These are phyloP conservation scores for Mucor irregularis DNA, from an alignment of 371 early-diverging fungal species.

Conservation along the genomic window DNA sequence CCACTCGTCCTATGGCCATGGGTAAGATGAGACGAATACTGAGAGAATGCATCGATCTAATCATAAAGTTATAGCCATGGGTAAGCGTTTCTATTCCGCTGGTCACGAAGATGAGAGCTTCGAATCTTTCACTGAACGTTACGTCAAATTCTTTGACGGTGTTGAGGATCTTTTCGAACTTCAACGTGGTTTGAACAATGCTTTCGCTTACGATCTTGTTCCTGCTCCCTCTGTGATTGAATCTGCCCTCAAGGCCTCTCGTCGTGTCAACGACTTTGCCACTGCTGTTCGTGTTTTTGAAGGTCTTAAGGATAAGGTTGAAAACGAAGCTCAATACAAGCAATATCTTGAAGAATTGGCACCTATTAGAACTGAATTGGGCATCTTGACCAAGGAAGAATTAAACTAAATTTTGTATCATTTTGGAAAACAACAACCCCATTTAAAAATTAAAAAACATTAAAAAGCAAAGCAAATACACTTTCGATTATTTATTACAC, in stretches of 20 bases:
- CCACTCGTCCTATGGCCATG: slow-evolving; percentile 32
- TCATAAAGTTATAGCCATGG: slow-evolving; percentile 25
- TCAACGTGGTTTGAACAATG: slow-evolving; percentile 95
- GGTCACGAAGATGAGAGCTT: slow-evolving; percentile 77
- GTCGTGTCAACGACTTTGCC: slow-evolving; percentile 91
- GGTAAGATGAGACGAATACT: slow-evolving; percentile 11
- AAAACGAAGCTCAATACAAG: slow-evolving; percentile 82
- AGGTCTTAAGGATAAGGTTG: slow-evolving; percentile 88
- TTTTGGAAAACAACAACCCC: not conserved
- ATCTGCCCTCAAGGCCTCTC: slow-evolving; percentile 87
- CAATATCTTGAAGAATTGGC: slow-evolving; percentile 86
- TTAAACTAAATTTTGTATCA: slow-evolving; percentile 54
- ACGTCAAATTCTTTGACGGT: slow-evolving; percentile 86
- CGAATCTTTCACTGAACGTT: slow-evolving; percentile 80
- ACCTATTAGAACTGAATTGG: slow-evolving; percentile 85
- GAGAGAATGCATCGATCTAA: not conserved
- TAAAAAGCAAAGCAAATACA: no score
- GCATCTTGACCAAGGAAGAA: slow-evolving; percentile 86
- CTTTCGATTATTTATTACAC: no score
- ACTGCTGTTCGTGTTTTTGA: slow-evolving; percentile 94
- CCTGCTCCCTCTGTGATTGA: slow-evolving; percentile 86
- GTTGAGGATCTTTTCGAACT: slow-evolving; percentile 95
- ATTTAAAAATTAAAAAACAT: not conserved
- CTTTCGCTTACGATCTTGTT: slow-evolving; percentile 94
- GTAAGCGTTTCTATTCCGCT: slow-evolving; percentile 63